Base-by-base conservation (phyloP, 1,139 yeast species). In the Yamadazyma aaseri region DNA sequence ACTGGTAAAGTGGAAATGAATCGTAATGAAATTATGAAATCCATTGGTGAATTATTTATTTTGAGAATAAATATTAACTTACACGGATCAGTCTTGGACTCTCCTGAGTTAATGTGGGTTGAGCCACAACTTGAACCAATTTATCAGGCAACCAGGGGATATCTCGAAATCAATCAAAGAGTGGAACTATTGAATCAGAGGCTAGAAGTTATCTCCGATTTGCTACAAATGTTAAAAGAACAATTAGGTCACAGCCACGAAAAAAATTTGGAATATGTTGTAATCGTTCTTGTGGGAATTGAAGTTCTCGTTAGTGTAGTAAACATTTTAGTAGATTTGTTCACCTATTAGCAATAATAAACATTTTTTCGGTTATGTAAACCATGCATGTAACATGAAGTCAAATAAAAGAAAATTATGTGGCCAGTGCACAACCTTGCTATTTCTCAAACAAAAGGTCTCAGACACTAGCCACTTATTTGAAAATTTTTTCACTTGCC, bases 41-140 rank as follows among this genome's bases (percentile, higher is more conserved):
- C 94, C 36, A 92, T 92, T 40, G 98, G 98, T 12, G 97, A 92
- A 56, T 71, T 92, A 43, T 92, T 92, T 58, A 92, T 92, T 39
- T 66, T 92, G 45, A 69, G 98, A 40, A 92, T 92, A 39, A 87
- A 85, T 57, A 86, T 89, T 46, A 92, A 92, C 53, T 67, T 92
- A 42, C 97, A 92, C 61, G 97, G 97, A 1, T 87, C 97, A 2
- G 94, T 92, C 15, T 65, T 92, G 43, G 98, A 92, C 56, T 86
- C 96, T 1, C 98, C 98, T 0, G 97, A 92, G 56, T 76, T 92
- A 39, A 89, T 92, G 96, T 92, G 98, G 98, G 81, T 96, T 0
- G 97, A 92, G 54, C 98, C 98, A 1, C 96, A 90, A 51, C 67
- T 92, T 40, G 97, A 92, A 56, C 98, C 98, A 1, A 89, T 90